A percentile compares a stretch with the other conserved stretches of the same genome.
Evolutionary conservation across 2,329 filamentous ascomycete species (phyloP).

Genomic region (Drechslerella coelobrocha): DNA sequence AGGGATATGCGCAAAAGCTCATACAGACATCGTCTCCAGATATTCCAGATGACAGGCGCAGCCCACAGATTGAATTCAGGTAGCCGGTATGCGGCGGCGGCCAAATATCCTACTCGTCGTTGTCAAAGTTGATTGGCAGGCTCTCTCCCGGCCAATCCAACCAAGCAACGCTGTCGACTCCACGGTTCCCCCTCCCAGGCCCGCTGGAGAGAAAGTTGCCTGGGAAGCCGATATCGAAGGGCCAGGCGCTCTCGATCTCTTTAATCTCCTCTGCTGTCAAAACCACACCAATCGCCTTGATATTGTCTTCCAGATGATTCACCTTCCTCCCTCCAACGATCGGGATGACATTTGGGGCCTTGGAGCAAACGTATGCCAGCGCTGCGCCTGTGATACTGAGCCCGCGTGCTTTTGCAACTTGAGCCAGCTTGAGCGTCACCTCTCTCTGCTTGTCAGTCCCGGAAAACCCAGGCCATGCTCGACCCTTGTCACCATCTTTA

Average conservation of each 20-base stretch:
- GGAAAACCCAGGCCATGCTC: slow-evolving; percentile 53
- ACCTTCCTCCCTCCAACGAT: slow-evolving; percentile 74
- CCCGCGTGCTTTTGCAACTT: slow-evolving; percentile 66
- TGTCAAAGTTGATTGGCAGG: slow-evolving; percentile 28
- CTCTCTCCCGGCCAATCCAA: slow-evolving; percentile 36
- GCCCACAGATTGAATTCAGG: background rate
- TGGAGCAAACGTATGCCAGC: slow-evolving; percentile 75
- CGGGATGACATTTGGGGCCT: slow-evolving; percentile 75
- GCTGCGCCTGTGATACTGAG: slow-evolving; percentile 69
- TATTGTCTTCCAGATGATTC: slow-evolving; percentile 73
- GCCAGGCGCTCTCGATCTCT: slow-evolving; percentile 68
- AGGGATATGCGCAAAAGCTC: too few relatives aligned
- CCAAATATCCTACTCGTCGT: slow-evolving; percentile 9
- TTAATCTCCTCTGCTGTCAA: slow-evolving; percentile 69
- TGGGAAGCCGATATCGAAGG: slow-evolving; percentile 73
- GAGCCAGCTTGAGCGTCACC: slow-evolving; percentile 67
- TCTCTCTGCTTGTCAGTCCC: slow-evolving; percentile 63
- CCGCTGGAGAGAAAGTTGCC: slow-evolving; percentile 61
- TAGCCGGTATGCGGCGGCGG: too few relatives aligned
- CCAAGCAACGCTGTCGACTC: slow-evolving; percentile 38
- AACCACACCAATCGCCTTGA: slow-evolving; percentile 69
- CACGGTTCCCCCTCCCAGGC: slow-evolving; percentile 10
- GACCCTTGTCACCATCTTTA: slow-evolving; percentile 60
- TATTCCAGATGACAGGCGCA: background rate
- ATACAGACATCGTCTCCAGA: background rate